phyloP scores from a whole-genome alignment of 768 basidiomycete genomes.

The Tulasnella sp. region DNA sequence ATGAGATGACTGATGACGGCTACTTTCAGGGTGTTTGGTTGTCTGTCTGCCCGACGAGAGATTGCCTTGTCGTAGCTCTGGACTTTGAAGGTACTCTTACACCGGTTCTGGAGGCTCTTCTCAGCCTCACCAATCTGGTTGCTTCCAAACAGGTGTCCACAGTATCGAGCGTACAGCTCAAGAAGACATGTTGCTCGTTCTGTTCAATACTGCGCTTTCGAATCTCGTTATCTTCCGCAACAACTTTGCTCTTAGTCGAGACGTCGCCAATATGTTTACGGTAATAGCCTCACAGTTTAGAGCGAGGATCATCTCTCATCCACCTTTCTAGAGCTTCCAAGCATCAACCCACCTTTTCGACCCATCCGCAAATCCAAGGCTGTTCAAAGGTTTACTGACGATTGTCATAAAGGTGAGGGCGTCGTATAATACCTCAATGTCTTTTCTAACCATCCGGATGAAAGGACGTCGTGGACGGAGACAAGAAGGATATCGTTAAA shows the following conservation, averaged over 20 bases:
- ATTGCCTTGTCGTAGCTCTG: slow-evolving; percentile 42
- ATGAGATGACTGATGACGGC: neutral
- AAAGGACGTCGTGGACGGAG: slow-evolving; percentile 53
- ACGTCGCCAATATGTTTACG: slow-evolving; percentile 46
- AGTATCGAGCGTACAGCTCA: slow-evolving; percentile 53
- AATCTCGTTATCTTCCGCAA: slow-evolving; percentile 54
- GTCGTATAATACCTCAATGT: neutral
- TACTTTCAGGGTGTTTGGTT: slow-evolving; percentile 48
- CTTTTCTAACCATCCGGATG: neutral
- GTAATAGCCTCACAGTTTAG: slow-evolving; percentile 29
- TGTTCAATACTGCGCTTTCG: slow-evolving; percentile 56
- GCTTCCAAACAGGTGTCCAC: slow-evolving; percentile 34
- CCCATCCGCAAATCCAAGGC: slow-evolving; percentile 42
- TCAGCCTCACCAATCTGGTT: neutral
- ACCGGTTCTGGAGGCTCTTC: neutral
- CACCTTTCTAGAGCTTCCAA: slow-evolving; percentile 16
- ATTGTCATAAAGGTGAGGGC: slow-evolving; percentile 49
- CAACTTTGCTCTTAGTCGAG: slow-evolving; percentile 50
- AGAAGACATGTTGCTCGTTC: slow-evolving; percentile 49
- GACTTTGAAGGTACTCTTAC: slow-evolving; percentile 45
- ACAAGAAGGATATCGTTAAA: slow-evolving; percentile 43
- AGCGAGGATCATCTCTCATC: slow-evolving; percentile 19
- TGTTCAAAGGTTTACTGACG: slow-evolving; percentile 47
- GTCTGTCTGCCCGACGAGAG: slow-evolving; percentile 50
- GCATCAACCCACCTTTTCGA: slow-evolving; percentile 34